A percentile compares a stretch with the other conserved stretches of the same genome.
phyloP scores from a whole-genome alignment of 768 basidiomycete genomes.

The Myochromella boudieri region DNA sequence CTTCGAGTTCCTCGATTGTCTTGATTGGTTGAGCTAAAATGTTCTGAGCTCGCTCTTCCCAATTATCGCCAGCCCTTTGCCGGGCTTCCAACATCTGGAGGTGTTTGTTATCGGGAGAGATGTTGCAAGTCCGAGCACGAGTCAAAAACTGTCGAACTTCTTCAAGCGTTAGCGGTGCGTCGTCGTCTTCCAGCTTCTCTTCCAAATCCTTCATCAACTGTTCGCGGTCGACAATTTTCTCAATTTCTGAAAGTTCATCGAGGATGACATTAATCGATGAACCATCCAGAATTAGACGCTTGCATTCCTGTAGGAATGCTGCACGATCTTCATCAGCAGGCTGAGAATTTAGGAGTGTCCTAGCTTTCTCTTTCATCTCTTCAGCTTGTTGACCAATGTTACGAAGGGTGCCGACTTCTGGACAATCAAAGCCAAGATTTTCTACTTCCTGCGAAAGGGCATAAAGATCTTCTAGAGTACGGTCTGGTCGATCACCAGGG shows the following conservation, averaged over 20 bases:
- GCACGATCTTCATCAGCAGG: conserved; percentile 46
- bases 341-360: conserved; percentile 44
- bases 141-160: conserved; percentile 74
- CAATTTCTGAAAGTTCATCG: conserved; percentile 74
- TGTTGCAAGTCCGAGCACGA: conserved; percentile 67
- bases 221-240: conserved; percentile 79
- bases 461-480: conserved; percentile 69
- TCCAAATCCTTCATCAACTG: conserved; percentile 76
- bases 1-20: conserved; percentile 74
- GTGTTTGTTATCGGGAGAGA: conserved; percentile 64
- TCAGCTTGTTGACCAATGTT: conserved; percentile 62
- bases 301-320: conserved; percentile 66
- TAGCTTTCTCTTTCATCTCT: conserved; percentile 58
- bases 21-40: conserved; percentile 70
- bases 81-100: conserved; percentile 65
- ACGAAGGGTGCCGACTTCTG: conserved; percentile 64
- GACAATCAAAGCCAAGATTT: conserved; percentile 79
- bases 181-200: conserved; percentile 66
- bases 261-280: conserved; percentile 82
- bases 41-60: conserved; percentile 71
- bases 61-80: conserved; percentile 66
- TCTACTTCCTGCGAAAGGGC: conserved; percentile 71
- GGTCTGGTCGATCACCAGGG: conserved; percentile 67
- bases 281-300: conserved; percentile 64
- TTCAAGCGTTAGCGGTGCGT: conserved; percentile 58